phyloP scores from a whole-genome alignment of 345 rosid genomes.

The Arabis alpina region DNA sequence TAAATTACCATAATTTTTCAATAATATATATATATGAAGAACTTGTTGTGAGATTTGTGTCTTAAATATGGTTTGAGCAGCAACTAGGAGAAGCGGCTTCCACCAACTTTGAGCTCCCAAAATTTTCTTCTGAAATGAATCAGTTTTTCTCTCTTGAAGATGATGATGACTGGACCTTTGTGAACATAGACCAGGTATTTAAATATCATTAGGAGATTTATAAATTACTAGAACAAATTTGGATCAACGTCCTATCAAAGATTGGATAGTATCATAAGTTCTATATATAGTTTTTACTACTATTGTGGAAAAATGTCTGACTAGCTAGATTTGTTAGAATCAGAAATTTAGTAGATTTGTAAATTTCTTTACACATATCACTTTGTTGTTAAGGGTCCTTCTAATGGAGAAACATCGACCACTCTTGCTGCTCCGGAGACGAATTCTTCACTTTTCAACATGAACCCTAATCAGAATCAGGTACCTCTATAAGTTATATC shows the following conservation, averaged over 20 bases:
- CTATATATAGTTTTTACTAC: neutral
- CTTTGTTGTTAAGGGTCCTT: constrained; percentile 24
- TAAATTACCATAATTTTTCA: neutral
- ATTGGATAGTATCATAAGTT: constrained; percentile 1
- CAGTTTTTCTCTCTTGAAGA: constrained; percentile 24
- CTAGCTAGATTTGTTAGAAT: neutral
- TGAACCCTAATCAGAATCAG: constrained; percentile 30
- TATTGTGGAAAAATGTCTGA: neutral
- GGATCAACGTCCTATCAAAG: neutral
- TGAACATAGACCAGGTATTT: constrained; percentile 36
- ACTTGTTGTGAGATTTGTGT: neutral
- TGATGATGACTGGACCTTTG: constrained; percentile 3
- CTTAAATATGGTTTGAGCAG: constrained; percentile 11
- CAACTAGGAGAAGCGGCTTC: constrained; percentile 26
- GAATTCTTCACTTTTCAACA: constrained; percentile 3
- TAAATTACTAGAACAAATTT: neutral
- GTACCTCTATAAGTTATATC: constrained; percentile 18
- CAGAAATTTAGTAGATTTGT: neutral
- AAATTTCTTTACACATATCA: too few species aligned
- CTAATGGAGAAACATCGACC: constrained; percentile 29
- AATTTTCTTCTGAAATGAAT: constrained; percentile 15
- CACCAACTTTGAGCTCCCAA: constrained; percentile 14
- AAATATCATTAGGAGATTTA: neutral
- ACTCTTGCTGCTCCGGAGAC: constrained; percentile 24
- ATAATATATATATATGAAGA: neutral